phyloP scores from a whole-genome alignment of 345 rosid genomes.

The Brassica incana region DNA sequence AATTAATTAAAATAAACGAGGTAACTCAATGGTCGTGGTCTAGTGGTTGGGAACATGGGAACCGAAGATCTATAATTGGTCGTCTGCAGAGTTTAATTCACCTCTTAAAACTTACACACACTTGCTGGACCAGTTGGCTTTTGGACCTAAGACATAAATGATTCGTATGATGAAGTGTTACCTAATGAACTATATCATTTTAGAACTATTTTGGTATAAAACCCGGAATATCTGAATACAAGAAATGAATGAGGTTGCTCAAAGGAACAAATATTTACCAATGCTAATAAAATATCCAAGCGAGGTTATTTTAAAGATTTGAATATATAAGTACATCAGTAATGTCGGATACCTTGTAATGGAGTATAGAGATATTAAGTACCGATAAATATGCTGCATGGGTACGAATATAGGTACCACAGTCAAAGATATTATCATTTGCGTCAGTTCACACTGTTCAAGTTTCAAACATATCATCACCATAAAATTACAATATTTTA shows the following conservation, averaged over 20 bases:
- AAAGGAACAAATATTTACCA: background rate
- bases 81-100: background rate
- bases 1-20: background rate
- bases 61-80: background rate
- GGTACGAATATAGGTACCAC: conserved; percentile 9
- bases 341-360: background rate
- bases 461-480: conserved; percentile 10
- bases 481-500: background rate
- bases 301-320: background rate
- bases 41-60: background rate
- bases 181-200: background rate
- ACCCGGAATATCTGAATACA: background rate
- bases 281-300: conserved; percentile 4
- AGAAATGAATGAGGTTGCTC: background rate
- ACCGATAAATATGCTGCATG: conserved; percentile 13
- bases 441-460: conserved; percentile 13
- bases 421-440: conserved; percentile 24
- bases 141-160: background rate
- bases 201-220: background rate
- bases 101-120: background rate
- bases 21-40: background rate
- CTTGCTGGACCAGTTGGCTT: background rate
- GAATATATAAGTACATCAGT: background rate
- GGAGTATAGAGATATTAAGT: background rate
- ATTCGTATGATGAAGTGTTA: background rate